Base-by-base conservation (phyloP, 148 eudicot species). In the Rhododendron henanense region DNA sequence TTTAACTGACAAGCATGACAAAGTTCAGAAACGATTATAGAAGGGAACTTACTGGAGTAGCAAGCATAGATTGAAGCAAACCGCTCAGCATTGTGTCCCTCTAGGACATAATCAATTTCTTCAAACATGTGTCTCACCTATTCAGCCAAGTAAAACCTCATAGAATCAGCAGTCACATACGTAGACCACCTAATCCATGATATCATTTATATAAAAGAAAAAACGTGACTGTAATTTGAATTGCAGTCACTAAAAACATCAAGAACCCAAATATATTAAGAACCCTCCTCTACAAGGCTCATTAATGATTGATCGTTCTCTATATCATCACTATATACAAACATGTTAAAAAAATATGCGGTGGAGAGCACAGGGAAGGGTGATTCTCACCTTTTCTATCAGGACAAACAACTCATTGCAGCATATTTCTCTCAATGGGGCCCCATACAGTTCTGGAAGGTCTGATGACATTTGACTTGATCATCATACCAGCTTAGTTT, bases 71-170 rank as follows among this genome's bases (percentile, higher is more conserved):
- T 90, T 84, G 94, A 90, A 69, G 96, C 98, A 91, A 97, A 97
- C 33, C 98, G 96, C 89, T 97, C 99, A 33, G 98, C 98, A 88
- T 97, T 95, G 89, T 94, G 92, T 71, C 98, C 99, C 92, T 97
- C 99, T 82, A 93, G 90, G 88, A 97, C 90, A 88, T 97, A 97
- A 91, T 97, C 99, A 91, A 97, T 95, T 91, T 97, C 99, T 89
- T 97, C 96, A 88, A 97, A 97, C 99, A 97, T 97, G 89, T 97
- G 99, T 89, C 99, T 95, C 86, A 97, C 99, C 99, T 97, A 88
- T 87, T 82, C 88, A 92, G 84, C 76, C 48, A 88, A 84, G 84
- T 35, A 85, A 78, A 87, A 82, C 45, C 82, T 47, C 65, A 51
- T 83, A 35, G 74, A 83, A 74, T 81, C 83, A 50, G 81, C 16